A percentile compares a stretch with the other conserved stretches of the same genome.
These are phyloP conservation scores for Monilinia polystroma DNA, from an alignment of 2,329 filamentous ascomycete genomes.

Conservation along the genomic window DNA sequence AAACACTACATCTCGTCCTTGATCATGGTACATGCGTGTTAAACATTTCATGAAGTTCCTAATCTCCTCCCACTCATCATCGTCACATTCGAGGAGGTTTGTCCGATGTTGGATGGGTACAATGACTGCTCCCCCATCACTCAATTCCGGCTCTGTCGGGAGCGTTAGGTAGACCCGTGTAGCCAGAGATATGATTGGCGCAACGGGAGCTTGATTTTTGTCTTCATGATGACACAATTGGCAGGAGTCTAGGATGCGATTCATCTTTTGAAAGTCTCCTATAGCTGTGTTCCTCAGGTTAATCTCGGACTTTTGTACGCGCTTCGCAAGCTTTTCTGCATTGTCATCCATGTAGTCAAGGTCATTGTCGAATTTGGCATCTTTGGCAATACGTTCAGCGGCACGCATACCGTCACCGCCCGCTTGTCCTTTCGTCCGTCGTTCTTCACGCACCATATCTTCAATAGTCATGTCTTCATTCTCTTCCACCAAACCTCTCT, in stretches of 20 bases:
- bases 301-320: slow-evolving; percentile 82
- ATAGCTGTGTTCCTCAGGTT: slow-evolving; percentile 88
- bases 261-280: slow-evolving; percentile 84
- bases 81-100: slow-evolving; percentile 95
- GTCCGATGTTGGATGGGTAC: slow-evolving; percentile 82
- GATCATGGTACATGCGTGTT: slow-evolving; percentile 90
- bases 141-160: slow-evolving; percentile 84
- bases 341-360: slow-evolving; percentile 98
- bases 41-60: slow-evolving; percentile 99
- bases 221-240: slow-evolving; percentile 94
- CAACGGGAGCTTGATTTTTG: slow-evolving; percentile 68
- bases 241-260: slow-evolving; percentile 80
- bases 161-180: slow-evolving; percentile 87
- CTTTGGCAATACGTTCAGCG: slow-evolving; percentile 91
- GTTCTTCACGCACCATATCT: slow-evolving; percentile 95
- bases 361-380: slow-evolving; percentile 85
- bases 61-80: slow-evolving; percentile 99
- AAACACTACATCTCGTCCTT: slow-evolving; percentile 89
- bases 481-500: slow-evolving; percentile 80
- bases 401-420: slow-evolving; percentile 80
- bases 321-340: slow-evolving; percentile 80
- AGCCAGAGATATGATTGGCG: slow-evolving; percentile 80
- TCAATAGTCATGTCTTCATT: slow-evolving; percentile 96
- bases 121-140: slow-evolving; percentile 79
- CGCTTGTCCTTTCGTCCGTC: slow-evolving; percentile 72